Evolutionary conservation across 495 filamentous ascomycete species (phyloP), one percentile per base, ranked within the genome.

Genomic region (Penicillium alfredii): DNA sequence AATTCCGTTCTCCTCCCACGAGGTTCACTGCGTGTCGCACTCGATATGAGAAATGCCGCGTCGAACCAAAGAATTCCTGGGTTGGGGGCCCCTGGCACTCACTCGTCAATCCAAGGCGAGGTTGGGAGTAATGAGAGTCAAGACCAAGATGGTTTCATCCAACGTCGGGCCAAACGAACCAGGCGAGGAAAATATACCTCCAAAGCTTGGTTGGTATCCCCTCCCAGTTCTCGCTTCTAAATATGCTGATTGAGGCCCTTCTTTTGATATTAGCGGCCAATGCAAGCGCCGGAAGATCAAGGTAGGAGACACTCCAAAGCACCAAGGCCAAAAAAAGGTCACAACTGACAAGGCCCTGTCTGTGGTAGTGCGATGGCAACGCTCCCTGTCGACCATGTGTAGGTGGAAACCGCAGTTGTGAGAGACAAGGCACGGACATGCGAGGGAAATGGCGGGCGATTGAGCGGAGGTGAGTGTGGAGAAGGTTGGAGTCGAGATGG

Each of bases 281-380:
- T 58, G 54, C 20, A 43, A 51, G 16, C 29, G 37, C 12, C 28
- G 54, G 14, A 58, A 58, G 33, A 49, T 47, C 19, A 58, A 50
- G 33, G 54, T 55, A 47, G 5, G 38, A 23, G 11, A 11, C 11
- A 12, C 30, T 23, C 12, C 10, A 15, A 20, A 25, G 11, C 20
- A 14, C 11, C 7, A 31, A n/a, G n/a, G n/a, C n/a, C n/a, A n/a
- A n/a, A n/a, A n/a, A n/a, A n/a, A n/a, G n/a, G n/a, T n/a, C n/a
- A n/a, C n/a, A n/a, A n/a, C n/a, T n/a, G n/a, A n/a, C n/a, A n/a
- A n/a, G n/a, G n/a, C n/a, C n/a, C n/a, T n/a, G n/a, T n/a, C n/a
- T n/a, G n/a, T n/a, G n/a, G n/a, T 25, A 59, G 49, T 59, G 55
- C 21, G 55, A 56, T 40, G 49, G 52, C 1, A 28, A 38, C n/a